phyloP scores from a whole-genome alignment of 805 yeast species.

The Torulaspora franciscae region DNA sequence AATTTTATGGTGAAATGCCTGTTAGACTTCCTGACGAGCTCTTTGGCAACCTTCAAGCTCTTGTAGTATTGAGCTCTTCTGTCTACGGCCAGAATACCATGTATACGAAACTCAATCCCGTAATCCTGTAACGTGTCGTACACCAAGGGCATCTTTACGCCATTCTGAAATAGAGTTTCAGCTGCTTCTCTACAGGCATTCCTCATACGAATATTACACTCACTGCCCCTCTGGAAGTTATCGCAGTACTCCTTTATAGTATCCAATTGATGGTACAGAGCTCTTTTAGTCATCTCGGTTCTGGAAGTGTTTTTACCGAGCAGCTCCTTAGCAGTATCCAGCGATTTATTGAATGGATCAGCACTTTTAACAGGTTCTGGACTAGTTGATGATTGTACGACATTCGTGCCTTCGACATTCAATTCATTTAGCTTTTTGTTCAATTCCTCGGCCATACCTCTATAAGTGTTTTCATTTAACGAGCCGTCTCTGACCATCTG shows the following conservation, averaged over 20 bases:
- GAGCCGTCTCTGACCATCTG: constrained; percentile 14
- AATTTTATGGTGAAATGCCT: constrained; percentile 20
- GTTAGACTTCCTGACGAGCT: constrained; percentile 22
- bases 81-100: constrained; percentile 16
- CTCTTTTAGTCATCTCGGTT: constrained; percentile 17
- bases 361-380: background rate
- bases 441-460: constrained; percentile 10
- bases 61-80: constrained; percentile 28
- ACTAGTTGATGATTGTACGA: background rate
- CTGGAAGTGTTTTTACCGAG: constrained; percentile 19
- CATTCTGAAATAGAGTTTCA: constrained; percentile 25
- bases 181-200: constrained; percentile 22
- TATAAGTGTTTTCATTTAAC: constrained; percentile 12
- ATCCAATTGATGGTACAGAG: constrained; percentile 20
- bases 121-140: constrained; percentile 28
- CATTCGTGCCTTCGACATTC: background rate
- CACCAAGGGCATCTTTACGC: constrained; percentile 31
- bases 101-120: constrained; percentile 22
- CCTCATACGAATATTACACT: constrained; percentile 9
- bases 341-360: constrained; percentile 20
- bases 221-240: constrained; percentile 17
- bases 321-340: constrained; percentile 22
- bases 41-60: constrained; percentile 28
- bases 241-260: constrained; percentile 15
- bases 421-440: constrained; percentile 17